A percentile compares a stretch with the other conserved stretches of the same genome.
Evolutionary conservation across 1,284 basidiomycete species (phyloP).

Genomic region (Puccinia brachypodii): DNA sequence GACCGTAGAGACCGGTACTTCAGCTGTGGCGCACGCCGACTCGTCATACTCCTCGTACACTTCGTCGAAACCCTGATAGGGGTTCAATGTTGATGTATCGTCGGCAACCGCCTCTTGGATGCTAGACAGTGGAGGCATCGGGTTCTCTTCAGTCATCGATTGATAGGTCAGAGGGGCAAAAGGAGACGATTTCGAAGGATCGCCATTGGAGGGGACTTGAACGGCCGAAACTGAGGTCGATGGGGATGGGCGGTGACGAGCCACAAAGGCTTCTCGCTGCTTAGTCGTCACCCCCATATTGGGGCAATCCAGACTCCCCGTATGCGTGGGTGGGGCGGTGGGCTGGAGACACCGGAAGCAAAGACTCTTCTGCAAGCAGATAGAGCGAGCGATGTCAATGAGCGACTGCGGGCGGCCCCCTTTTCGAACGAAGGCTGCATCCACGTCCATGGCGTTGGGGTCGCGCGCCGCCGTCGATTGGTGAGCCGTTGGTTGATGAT

Average conservation of each 20-base stretch:
- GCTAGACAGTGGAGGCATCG: too few relatives aligned
- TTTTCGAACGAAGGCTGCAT: background rate
- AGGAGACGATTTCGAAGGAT: too few relatives aligned
- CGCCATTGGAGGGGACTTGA: too few relatives aligned
- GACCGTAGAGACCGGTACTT: too few relatives aligned
- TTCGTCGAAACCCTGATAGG: too few relatives aligned
- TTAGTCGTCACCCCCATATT: background rate
- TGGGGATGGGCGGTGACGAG: background rate
- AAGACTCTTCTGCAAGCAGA: background rate
- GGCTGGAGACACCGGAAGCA: conserved; percentile 3
- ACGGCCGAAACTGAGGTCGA: background rate
- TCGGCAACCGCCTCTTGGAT: too few relatives aligned
- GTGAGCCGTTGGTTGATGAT: background rate
- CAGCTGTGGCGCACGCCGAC: too few relatives aligned
- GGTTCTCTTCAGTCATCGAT: too few relatives aligned
- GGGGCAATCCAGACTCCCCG: background rate
- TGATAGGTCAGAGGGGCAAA: too few relatives aligned
- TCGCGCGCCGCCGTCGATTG: background rate
- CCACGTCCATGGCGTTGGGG: background rate
- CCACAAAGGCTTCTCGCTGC: background rate
- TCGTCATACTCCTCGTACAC: too few relatives aligned
- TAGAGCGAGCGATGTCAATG: background rate
- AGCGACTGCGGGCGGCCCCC: background rate
- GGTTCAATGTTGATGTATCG: too few relatives aligned
- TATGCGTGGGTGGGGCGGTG: background rate